Percentiles rank a stretch among this genome's conserved stretches.
phyloP scores from a whole-genome alignment of 176 grass and related monocot genomes.

The Chloris gayana region DNA sequence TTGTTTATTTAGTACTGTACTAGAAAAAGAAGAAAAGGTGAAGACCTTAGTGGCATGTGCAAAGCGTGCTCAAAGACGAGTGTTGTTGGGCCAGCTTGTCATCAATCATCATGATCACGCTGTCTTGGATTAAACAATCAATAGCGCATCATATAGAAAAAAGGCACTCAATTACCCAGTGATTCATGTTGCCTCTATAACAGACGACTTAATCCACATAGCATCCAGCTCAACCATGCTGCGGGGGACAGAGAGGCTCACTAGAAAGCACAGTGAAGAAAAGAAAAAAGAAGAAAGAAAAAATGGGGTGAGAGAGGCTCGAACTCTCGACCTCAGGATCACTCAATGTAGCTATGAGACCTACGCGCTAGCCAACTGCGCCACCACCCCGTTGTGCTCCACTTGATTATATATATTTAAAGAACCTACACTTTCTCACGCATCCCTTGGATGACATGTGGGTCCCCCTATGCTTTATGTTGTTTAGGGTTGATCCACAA shows the following conservation, averaged over 20 bases:
- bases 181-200: no score
- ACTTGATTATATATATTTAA: no score
- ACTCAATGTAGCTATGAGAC: slow-evolving; percentile 68
- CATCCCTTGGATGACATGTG: no score
- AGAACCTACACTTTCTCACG: no score
- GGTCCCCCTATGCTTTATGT: no score
- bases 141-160: neutral
- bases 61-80: neutral
- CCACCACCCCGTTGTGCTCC: slow-evolving; percentile 42
- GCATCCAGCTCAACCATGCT: no score
- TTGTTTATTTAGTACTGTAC: no score
- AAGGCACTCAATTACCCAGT: neutral
- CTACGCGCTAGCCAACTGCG: slow-evolving; percentile 88
- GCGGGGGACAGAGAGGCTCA: no score
- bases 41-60: neutral
- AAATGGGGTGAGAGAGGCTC: slow-evolving; percentile 78
- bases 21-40: neutral
- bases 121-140: neutral
- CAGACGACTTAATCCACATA: no score
- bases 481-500: no score
- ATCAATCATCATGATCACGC: no score
- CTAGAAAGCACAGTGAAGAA: no score
- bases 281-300: neutral
- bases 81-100: neutral
- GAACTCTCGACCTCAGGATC: slow-evolving; percentile 96